A percentile compares a stretch with the other conserved stretches of the same genome.
Conservation (phyloP, 768 basidiomycete genomes). For the Arthromyces matolae region DNA sequence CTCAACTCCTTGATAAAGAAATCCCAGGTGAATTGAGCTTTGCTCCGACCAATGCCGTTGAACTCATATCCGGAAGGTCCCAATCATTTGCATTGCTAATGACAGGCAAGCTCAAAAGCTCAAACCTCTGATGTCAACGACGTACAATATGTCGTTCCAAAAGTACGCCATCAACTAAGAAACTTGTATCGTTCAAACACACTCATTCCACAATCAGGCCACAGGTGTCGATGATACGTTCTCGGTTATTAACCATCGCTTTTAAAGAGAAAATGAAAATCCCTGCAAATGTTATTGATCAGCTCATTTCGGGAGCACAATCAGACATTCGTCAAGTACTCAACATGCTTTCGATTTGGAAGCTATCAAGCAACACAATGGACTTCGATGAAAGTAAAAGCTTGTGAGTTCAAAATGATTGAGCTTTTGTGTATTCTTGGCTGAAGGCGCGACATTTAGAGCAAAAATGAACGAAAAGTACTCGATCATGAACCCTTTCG, state of each 20-base stretch:
- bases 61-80: constrained; percentile 80
- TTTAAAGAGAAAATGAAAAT: constrained; percentile 97
- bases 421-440: background rate
- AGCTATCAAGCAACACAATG: constrained; percentile 76
- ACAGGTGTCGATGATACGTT: constrained; percentile 69
- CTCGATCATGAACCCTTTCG: constrained; percentile 86
- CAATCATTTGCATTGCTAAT: constrained; percentile 97
- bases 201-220: constrained; percentile 50
- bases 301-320: constrained; percentile 83
- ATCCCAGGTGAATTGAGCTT: constrained; percentile 72
- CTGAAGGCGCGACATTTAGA: constrained; percentile 34
- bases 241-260: constrained; percentile 80
- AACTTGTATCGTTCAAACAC: background rate
- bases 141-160: constrained; percentile 72
- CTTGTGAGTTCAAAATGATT: constrained; percentile 59
- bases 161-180: constrained; percentile 45
- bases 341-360: constrained; percentile 99
- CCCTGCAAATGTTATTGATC: constrained; percentile 88
- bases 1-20: constrained; percentile 90
- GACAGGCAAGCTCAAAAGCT: constrained; percentile 85
- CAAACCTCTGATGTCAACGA: constrained; percentile 73
- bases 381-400: constrained; percentile 88
- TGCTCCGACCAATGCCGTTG: no score
- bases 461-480: constrained; percentile 91
- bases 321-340: constrained; percentile 97